Conservation (phyloP, 805 yeast species). For the Myxozyma monticola region DNA sequence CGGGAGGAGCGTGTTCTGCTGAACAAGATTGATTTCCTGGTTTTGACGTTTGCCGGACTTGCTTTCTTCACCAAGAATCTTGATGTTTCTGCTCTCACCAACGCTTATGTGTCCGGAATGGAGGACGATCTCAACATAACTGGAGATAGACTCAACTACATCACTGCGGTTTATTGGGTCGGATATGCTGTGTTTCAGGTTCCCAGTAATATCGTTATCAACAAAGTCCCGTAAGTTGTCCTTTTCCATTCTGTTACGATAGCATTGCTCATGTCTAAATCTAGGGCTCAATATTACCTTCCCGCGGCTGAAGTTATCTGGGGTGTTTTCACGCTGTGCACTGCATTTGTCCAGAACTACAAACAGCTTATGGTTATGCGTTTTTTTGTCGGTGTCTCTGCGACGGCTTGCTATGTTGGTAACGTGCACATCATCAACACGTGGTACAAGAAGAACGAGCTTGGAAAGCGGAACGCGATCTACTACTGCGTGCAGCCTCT, state of each 20-base stretch:
- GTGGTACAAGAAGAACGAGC: constrained; percentile 58
- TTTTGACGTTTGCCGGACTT: constrained; percentile 57
- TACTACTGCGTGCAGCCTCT: constrained; percentile 62
- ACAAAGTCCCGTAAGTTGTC: constrained; percentile 31
- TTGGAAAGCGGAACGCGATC: constrained; percentile 59
- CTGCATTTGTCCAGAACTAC: constrained; percentile 38
- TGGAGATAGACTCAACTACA: constrained; percentile 61
- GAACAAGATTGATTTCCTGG: constrained; percentile 56
- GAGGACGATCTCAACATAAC: constrained; percentile 53
- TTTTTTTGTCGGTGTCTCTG: constrained; percentile 46
- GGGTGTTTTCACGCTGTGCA: constrained; percentile 38
- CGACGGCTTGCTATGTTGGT: constrained; percentile 49
- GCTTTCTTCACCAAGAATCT: constrained; percentile 69
- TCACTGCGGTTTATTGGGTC: constrained; percentile 43
- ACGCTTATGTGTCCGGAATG: constrained; percentile 71
- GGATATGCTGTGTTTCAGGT: constrained; percentile 43
- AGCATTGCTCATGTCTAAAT: no score
- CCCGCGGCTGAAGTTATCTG: constrained; percentile 44
- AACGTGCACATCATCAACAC: constrained; percentile 45
- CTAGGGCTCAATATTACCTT: constrained; percentile 44
- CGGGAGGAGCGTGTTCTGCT: constrained; percentile 50
- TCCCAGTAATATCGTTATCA: constrained; percentile 40
- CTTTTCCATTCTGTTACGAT: constrained; percentile 29
- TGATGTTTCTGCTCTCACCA: constrained; percentile 59
- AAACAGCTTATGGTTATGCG: constrained; percentile 40